Percentiles rank a stretch among this genome's conserved stretches.
Evolutionary conservation across 345 rosid genomes (phyloP).

Genomic region (Angophora floribunda): DNA sequence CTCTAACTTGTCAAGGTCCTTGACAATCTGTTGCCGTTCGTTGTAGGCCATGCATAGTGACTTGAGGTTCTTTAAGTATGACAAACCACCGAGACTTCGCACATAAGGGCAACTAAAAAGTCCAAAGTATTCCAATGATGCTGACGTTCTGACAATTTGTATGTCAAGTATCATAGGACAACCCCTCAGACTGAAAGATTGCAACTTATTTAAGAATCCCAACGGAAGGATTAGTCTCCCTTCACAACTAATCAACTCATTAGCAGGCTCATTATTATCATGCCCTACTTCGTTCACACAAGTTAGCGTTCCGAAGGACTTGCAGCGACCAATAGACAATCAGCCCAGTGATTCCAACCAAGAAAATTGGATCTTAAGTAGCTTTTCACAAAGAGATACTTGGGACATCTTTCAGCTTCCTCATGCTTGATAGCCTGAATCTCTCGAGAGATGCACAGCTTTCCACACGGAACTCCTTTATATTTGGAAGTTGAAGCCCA

Average conservation of each 20-base stretch:
- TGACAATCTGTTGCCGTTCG: background rate
- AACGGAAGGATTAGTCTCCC: background rate
- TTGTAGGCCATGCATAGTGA: too few relatives aligned
- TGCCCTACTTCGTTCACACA: background rate
- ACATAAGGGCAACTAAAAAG: rapidly evolving
- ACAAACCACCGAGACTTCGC: background rate
- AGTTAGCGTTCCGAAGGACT: background rate
- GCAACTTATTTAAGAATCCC: background rate
- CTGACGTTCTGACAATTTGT: background rate
- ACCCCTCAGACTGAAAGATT: too few relatives aligned
- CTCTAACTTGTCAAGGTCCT: background rate
- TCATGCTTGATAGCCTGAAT: background rate
- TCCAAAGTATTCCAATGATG: rapidly evolving
- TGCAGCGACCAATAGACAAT: rapidly evolving
- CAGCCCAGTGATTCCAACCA: background rate
- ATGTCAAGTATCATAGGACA: background rate
- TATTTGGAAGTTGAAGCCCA: background rate
- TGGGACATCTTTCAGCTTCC: rapidly evolving
- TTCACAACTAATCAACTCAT: background rate
- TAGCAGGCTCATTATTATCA: background rate
- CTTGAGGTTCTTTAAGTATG: background rate
- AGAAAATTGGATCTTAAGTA: background rate
- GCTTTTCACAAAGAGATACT: background rate
- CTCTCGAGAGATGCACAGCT: rapidly evolving
- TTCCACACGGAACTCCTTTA: too few relatives aligned